These are phyloP conservation scores for Lunularia cruciata DNA, from an alignment of 225 moss, liverwort and hornwort genomes.

Conservation along the genomic window DNA sequence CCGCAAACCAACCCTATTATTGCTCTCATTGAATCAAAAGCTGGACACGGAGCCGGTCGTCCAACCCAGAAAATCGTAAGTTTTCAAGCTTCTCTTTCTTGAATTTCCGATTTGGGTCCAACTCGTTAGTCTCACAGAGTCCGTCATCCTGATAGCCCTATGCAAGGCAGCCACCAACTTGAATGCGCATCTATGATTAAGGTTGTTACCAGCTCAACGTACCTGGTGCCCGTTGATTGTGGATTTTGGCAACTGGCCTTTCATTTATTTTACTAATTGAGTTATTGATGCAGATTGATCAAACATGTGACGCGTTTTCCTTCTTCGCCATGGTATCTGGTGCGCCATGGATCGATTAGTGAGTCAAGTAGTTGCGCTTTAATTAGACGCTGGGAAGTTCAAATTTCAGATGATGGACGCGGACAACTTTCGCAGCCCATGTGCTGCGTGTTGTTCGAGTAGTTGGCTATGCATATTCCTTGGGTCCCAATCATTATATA, in stretches of 20 bases:
- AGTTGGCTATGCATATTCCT: no score
- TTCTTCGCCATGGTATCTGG: slow-evolving; percentile 45
- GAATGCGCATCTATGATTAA: no score
- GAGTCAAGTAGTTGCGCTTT: neutral
- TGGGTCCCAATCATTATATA: no score
- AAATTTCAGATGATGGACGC: no score
- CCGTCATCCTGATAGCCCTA: neutral
- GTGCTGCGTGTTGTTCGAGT: no score
- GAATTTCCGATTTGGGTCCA: neutral
- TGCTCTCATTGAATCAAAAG: slow-evolving; percentile 77
- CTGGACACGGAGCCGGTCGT: slow-evolving; percentile 88
- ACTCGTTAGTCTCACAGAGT: neutral
- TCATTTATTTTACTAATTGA: neutral
- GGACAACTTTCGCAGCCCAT: no score
- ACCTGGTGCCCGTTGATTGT: neutral
- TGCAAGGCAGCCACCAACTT: no score
- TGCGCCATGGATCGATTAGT: slow-evolving; percentile 37
- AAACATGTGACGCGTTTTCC: slow-evolving; percentile 42
- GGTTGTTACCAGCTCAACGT: no score
- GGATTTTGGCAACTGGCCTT: neutral
- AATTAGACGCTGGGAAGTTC: neutral
- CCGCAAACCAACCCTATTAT: slow-evolving; percentile 59
- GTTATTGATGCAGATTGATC: slow-evolving; percentile 37
- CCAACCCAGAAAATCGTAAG: slow-evolving; percentile 79
- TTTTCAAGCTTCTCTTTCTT: neutral